phyloP scores from a whole-genome alignment of 2,329 filamentous ascomycete genomes.

The Cladosporium colombiae region DNA sequence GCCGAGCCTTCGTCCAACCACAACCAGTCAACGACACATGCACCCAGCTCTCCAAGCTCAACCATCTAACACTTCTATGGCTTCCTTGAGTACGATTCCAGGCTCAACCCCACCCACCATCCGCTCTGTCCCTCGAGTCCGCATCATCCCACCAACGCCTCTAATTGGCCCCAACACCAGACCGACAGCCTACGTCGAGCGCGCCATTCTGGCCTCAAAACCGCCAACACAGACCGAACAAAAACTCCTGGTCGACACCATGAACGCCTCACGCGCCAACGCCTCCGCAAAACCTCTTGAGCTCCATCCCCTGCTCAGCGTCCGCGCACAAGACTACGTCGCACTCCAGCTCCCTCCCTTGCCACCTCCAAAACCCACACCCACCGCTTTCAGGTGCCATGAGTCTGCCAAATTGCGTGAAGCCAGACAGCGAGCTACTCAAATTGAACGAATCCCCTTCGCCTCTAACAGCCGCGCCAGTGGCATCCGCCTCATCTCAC shows the following conservation, averaged over 20 bases:
- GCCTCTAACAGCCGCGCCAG: background rate
- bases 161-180: background rate
- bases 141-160: background rate
- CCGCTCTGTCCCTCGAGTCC: background rate
- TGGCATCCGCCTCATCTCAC: constrained; percentile 21
- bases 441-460: background rate
- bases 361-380: constrained; percentile 6
- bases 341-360: background rate
- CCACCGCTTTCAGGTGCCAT: background rate
- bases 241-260: background rate
- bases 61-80: background rate
- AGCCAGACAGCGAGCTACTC: background rate
- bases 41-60: background rate
- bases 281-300: constrained; percentile 1
- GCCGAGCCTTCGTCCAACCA: background rate
- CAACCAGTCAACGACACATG: background rate
- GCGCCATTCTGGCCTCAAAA: background rate
- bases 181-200: background rate
- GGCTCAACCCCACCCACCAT: background rate
- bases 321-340: constrained; percentile 13
- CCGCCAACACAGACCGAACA: constrained; percentile 3
- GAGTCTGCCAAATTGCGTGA: background rate
- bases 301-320: constrained; percentile 13
- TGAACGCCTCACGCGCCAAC: constrained; percentile 18
- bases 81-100: background rate